These are phyloP conservation scores for Collariella sp. DNA, from an alignment of 495 filamentous ascomycete genomes.

Conservation along the genomic window DNA sequence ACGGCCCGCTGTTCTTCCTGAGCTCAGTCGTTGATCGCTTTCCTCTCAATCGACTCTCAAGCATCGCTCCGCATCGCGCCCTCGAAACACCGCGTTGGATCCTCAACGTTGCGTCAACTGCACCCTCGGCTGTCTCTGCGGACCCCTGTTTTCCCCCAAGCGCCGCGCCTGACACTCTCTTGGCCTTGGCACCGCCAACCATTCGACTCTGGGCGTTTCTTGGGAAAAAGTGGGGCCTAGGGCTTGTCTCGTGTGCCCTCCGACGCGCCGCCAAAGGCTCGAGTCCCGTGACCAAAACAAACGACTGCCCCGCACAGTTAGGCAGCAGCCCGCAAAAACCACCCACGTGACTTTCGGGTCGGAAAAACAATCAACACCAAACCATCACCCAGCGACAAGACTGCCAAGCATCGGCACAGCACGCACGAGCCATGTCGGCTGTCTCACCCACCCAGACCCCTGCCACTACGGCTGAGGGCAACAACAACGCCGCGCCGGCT, in stretches of 20 bases:
- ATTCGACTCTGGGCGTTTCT: conserved; percentile 15
- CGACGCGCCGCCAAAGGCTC: background rate
- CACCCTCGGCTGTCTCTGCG: background rate
- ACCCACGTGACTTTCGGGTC: conserved; percentile 6
- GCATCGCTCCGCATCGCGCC: conserved; percentile 6
- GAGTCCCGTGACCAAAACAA: background rate
- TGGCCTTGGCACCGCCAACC: conserved; percentile 11
- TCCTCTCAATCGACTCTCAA: conserved; percentile 26
- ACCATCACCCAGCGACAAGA: background rate
- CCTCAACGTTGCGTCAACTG: background rate
- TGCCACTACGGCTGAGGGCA: conserved; percentile 7
- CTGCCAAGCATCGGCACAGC: background rate
- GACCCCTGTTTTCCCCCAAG: background rate
- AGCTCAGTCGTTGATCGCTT: conserved; percentile 28
- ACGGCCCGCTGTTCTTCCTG: conserved; percentile 30
- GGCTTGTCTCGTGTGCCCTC: conserved; percentile 7
- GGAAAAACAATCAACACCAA: background rate
- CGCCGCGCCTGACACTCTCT: conserved; percentile 5
- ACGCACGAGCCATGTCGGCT: conserved; percentile 13
- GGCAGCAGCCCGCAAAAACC: background rate
- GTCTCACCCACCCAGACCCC: background rate
- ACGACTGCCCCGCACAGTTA: background rate
- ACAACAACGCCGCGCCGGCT: conserved; percentile 9
- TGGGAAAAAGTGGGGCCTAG: conserved; percentile 18
- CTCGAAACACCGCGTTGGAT: conserved; percentile 5